Evolutionary conservation across 1,139 yeast genomes (phyloP), one percentile per base, ranked within the genome.

Genomic region (Kazachstania sp.): DNA sequence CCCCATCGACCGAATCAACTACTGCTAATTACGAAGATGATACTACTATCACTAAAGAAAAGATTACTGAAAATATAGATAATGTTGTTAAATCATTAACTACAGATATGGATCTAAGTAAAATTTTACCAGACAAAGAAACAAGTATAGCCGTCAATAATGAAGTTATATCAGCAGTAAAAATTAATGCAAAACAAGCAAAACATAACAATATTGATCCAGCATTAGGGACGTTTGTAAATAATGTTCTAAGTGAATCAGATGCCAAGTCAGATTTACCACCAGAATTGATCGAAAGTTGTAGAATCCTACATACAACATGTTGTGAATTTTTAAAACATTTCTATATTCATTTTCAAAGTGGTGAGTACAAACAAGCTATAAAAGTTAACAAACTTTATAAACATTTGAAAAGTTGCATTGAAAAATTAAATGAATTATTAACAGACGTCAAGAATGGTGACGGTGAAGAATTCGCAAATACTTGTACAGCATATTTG

Each of bases 251-350:
- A n/a, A 54, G 53, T 19, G 57, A 54, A 13, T 44, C 51, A 7
- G 65, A 63, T 37, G 63, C 61, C 4, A 49, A 47, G 15, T 54
- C 64, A 6, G 59, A 57, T 9, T 47, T 65, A 23, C 66, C 67
- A 2, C 46, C 46, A 6, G 61, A 55, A 12, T 49, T 67, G 3
- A 42, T 75, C 19, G 79, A 75, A 47, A 64, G 68, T 44, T 61
- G 77, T 19, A 60, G 79, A 39, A 60, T 78, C 31, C 70, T 79
- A 18, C 88, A 83, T 59, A 75, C 81, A 1, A 81, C 90, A 0
- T 77, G 87, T 1, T 73, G 80, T 37, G 92, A 83, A 61, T 83
- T 83, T 58, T 62, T 83, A 41, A 74, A 79, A 48, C 90, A 83
- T 61, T 83, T 83, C 60, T 83, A 87, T 83, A 61, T 72, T 5